These are phyloP conservation scores for Fistulinella prunicolor DNA, from an alignment of 768 basidiomycete species.

Conservation along the genomic window DNA sequence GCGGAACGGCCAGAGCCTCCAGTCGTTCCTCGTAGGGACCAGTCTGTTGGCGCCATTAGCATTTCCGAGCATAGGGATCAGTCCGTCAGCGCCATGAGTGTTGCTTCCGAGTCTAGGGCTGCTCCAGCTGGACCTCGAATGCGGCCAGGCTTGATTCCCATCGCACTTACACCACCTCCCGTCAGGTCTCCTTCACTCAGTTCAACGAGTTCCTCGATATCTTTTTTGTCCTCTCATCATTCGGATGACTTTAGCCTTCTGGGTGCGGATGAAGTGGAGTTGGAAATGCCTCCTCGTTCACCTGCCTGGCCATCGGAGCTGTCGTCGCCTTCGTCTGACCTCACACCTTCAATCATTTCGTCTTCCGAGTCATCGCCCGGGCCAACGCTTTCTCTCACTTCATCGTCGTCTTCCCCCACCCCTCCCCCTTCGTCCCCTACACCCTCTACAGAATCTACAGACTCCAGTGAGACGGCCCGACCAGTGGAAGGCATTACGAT, in stretches of 20 bases:
- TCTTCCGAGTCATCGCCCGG: slow-evolving; percentile 34
- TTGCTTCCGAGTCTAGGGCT: slow-evolving; percentile 33
- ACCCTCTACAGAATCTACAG: slow-evolving; percentile 27
- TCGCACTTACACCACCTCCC: slow-evolving; percentile 44
- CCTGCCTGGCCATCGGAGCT: slow-evolving; percentile 36
- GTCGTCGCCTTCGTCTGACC: slow-evolving; percentile 26
- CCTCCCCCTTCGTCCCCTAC: slow-evolving; percentile 37
- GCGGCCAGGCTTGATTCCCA: slow-evolving; percentile 27
- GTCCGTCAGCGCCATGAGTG: slow-evolving; percentile 45
- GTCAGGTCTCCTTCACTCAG: slow-evolving; percentile 39
- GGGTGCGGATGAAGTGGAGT: slow-evolving; percentile 33
- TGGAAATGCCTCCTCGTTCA: slow-evolving; percentile 28
- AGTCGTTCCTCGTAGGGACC: slow-evolving; percentile 34
- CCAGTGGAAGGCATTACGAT: slow-evolving; percentile 34
- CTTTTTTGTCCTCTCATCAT: slow-evolving; percentile 61
- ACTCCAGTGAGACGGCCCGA: slow-evolving; percentile 38
- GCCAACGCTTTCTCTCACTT: slow-evolving; percentile 39
- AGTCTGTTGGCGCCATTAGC: slow-evolving; percentile 45
- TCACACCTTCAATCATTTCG: slow-evolving; percentile 34
- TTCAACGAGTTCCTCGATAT: slow-evolving; percentile 34
- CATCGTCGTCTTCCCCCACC: slow-evolving; percentile 33
- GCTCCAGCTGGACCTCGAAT: slow-evolving; percentile 26
- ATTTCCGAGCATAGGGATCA: slow-evolving; percentile 40
- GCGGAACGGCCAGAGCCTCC: slow-evolving; percentile 13
- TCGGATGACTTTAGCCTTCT: slow-evolving; percentile 64